Percentiles rank a stretch among this genome's conserved stretches.
Conservation (phyloP, 192 early-diverging fungal genomes). For the Coemansia sp. region DNA sequence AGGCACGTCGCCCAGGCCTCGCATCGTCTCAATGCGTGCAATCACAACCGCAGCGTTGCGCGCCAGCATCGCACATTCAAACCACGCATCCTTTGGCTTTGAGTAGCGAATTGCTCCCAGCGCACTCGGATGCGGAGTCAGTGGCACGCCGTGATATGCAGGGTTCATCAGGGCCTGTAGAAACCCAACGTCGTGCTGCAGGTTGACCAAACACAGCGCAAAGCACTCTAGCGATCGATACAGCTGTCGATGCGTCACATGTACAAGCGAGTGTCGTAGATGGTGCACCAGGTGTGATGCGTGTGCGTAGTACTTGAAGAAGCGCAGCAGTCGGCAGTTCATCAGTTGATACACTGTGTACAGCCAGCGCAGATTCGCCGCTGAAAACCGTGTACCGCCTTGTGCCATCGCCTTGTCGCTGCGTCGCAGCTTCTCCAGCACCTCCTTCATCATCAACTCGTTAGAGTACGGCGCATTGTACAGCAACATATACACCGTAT, state of each 20-base stretch:
- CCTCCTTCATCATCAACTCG: slow-evolving; percentile 69
- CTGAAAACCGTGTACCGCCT: slow-evolving; percentile 47
- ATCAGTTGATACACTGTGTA: slow-evolving; percentile 73
- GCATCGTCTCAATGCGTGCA: slow-evolving; percentile 46
- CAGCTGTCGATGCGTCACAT: slow-evolving; percentile 64
- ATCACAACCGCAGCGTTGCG: slow-evolving; percentile 55
- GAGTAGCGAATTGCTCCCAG: slow-evolving; percentile 24
- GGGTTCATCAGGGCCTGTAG: slow-evolving; percentile 53
- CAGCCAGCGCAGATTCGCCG: slow-evolving; percentile 62
- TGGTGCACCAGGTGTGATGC: slow-evolving; percentile 67
- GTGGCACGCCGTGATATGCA: slow-evolving; percentile 48
- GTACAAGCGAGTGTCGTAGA: slow-evolving; percentile 66
- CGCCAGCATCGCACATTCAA: slow-evolving; percentile 53
- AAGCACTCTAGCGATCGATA: slow-evolving; percentile 70
- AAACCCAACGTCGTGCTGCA: slow-evolving; percentile 54
- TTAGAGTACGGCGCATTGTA: slow-evolving; percentile 74
- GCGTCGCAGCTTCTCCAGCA: slow-evolving; percentile 69
- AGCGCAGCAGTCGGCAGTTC: slow-evolving; percentile 70
- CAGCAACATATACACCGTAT: slow-evolving; percentile 75
- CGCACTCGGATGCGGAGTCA: slow-evolving; percentile 45
- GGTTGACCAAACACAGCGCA: slow-evolving; percentile 61
- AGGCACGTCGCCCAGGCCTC: slow-evolving; percentile 46
- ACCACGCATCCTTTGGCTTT: slow-evolving; percentile 51
- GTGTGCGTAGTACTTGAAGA: slow-evolving; percentile 70
- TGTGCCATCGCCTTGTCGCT: slow-evolving; percentile 65